Evolutionary conservation across 2,329 filamentous ascomycete genomes (phyloP).

Genomic region (Xenoacremonium recifei): DNA sequence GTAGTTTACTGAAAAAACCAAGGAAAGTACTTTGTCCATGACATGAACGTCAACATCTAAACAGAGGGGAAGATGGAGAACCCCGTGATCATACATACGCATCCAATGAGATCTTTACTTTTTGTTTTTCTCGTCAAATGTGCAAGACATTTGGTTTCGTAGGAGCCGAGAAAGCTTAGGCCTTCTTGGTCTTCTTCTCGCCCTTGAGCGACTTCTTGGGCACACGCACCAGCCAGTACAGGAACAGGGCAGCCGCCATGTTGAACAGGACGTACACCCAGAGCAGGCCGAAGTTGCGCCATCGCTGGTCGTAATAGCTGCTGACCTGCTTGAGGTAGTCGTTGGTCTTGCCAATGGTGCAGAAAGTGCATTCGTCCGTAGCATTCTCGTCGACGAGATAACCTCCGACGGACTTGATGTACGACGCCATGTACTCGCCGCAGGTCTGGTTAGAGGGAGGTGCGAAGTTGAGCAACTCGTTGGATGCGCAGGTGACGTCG

Average conservation of each 20-base stretch:
- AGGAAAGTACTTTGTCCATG: too few relatives aligned
- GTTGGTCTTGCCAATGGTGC: constrained; percentile 52
- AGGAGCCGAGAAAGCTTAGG: background rate
- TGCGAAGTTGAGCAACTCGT: constrained; percentile 67
- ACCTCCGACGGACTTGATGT: constrained; percentile 49
- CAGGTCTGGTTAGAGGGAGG: constrained; percentile 58
- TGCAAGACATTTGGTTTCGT: too few relatives aligned
- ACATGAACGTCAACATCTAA: background rate
- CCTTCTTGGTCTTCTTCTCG: constrained; percentile 34
- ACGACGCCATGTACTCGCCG: constrained; percentile 53
- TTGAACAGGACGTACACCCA: constrained; percentile 62
- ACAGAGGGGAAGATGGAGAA: background rate
- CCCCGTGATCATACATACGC: background rate
- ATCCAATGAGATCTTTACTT: background rate
- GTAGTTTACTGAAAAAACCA: too few relatives aligned
- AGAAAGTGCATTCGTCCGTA: constrained; percentile 56
- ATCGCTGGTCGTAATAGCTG: constrained; percentile 57
- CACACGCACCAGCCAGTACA: constrained; percentile 57
- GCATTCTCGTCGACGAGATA: constrained; percentile 49
- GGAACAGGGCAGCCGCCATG: constrained; percentile 49
- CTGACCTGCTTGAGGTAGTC: constrained; percentile 47
- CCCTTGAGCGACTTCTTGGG: constrained; percentile 37
- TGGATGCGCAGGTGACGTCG: constrained; percentile 61
- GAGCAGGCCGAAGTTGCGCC: constrained; percentile 68
- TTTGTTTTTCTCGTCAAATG: too few relatives aligned